Evolutionary conservation across 352 stramenopile species (phyloP), one percentile per base, ranked within the genome.

Genomic region (Phytophthora fragariae): DNA sequence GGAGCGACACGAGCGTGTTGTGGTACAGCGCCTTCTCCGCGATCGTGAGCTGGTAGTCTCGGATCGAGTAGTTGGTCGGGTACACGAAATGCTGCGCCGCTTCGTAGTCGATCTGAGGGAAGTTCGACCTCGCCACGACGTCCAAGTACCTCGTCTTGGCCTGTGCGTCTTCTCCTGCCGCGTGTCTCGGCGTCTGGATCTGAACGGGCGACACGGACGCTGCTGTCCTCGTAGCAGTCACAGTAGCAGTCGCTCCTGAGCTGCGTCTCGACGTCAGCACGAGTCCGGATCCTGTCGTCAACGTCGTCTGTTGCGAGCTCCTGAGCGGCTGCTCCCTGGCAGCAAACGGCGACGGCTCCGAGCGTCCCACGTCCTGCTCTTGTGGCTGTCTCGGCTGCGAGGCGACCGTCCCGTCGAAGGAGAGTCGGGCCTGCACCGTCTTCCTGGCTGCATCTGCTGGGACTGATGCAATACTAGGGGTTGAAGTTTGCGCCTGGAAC

Each of bases 1-100:
- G 98, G 3, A 99, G 80, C n/a, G 92, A 97, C 41, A 99, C 98
- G 15, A 99, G 87, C 39, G 98, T 99, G 80, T 99, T 99, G 52
- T 97, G 83, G 44, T 99, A 97, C 44, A 99, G 76, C 1, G 95
- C 92, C 35, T 95, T 93, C 66, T 97, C 82, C 2, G 97, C 77
- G 68, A 99, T 99, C 35, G 92, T 86, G 12, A 98, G 72, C 80
- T 99, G 98, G 77, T 99, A 99, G 31, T 98, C 84, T 66, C 93
- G 93, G 21, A 98, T 76, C 15, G 90, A 81, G 78, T 98, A 98
- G 64, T 98, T 97, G 19, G 83, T 97, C 54, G 92, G 93, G 69
- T 97, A 98, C 39, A 96, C 81, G 50, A 95, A 97, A 47, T 84
- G 69, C 49, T 89, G 76, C n/a, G 79, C 81, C 3, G 85, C 78